phyloP scores from a whole-genome alignment of 176 grass and related monocot species.

The Stipa capillata region DNA sequence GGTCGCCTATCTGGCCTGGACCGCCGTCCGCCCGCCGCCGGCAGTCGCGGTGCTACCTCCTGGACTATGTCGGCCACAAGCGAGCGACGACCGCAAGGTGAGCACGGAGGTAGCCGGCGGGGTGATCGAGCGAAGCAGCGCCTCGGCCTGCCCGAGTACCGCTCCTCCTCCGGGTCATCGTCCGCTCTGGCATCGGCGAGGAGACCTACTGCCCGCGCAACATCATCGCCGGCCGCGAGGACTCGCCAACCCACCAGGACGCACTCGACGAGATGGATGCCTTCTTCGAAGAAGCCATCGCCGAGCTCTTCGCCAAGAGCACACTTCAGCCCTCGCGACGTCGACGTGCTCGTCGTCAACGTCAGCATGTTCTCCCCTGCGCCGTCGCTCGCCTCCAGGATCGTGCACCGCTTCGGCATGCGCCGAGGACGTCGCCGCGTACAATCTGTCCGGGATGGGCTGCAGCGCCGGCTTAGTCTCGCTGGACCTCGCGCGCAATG shows the following conservation, averaged over 20 bases:
- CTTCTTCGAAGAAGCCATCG: conserved; percentile 23
- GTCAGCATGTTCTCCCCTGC: neutral
- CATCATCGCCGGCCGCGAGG: conserved; percentile 17
- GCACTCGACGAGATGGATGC: conserved; percentile 44
- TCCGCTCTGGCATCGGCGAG: conserved; percentile 53
- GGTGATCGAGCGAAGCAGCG: conserved; percentile 20
- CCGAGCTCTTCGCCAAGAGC: neutral
- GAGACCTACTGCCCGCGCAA: conserved; percentile 43
- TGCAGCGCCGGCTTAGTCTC: neutral
- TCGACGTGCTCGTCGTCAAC: neutral
- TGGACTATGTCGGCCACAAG: conserved; percentile 61
- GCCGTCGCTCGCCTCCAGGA: neutral
- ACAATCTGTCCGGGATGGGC: neutral
- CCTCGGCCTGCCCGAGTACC: neutral
- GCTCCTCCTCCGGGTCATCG: conserved; percentile 48
- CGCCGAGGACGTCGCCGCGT: neutral
- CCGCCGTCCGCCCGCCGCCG: neutral
- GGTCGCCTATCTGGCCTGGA: neutral
- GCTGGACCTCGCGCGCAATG: neutral
- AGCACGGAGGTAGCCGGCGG: conserved; percentile 10
- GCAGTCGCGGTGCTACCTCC: conserved; percentile 39
- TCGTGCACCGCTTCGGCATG: conserved; percentile 3
- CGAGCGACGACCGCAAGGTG: conserved; percentile 25
- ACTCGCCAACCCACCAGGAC: conserved; percentile 34
- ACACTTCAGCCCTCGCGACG: neutral